Conservation (phyloP, 2,329 filamentous ascomycete genomes). For the Aspergillus costaricaensis region DNA sequence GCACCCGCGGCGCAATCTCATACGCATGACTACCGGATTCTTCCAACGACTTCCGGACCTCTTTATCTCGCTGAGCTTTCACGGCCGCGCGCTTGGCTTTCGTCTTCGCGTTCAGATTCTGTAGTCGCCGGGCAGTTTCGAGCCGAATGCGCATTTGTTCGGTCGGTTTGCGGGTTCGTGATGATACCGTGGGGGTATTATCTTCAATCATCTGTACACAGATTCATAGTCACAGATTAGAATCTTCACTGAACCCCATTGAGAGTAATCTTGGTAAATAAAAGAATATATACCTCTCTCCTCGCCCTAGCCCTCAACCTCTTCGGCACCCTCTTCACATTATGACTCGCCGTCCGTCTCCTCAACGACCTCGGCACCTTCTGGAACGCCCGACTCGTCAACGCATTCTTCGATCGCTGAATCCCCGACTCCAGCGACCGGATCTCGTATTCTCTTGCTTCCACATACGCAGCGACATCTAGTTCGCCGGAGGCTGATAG, state of each 20-base stretch:
- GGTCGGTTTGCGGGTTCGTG: conserved; percentile 50
- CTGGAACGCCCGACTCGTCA: conserved; percentile 79
- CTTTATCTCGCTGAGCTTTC: conserved; percentile 44
- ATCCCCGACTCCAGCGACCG: conserved; percentile 81
- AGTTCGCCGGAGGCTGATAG: conserved; percentile 71
- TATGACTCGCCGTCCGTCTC: conserved; percentile 89
- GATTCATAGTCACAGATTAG: not conserved
- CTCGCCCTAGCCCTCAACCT: conserved; percentile 70
- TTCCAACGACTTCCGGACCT: conserved; percentile 24
- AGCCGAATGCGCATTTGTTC: conserved; percentile 57
- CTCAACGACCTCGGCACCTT: conserved; percentile 82
- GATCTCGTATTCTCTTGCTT: conserved; percentile 86
- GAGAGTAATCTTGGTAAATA: not conserved
- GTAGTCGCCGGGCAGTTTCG: conserved; percentile 73
- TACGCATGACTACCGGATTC: conserved; percentile 33
- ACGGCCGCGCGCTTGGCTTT: conserved; percentile 47
- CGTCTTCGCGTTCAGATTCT: conserved; percentile 56
- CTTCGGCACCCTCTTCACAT: conserved; percentile 84
- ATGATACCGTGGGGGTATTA: conserved; percentile 80
- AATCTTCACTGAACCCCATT: not conserved
- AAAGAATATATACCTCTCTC: conserved; percentile 52
- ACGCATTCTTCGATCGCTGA: conserved; percentile 65
- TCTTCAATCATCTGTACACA: conserved; percentile 74
- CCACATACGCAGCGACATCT: conserved; percentile 80
- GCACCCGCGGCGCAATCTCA: conserved; percentile 46